These are phyloP conservation scores for Gynostemma pentaphyllum DNA, from an alignment of 306 rosid species.

Conservation along the genomic window DNA sequence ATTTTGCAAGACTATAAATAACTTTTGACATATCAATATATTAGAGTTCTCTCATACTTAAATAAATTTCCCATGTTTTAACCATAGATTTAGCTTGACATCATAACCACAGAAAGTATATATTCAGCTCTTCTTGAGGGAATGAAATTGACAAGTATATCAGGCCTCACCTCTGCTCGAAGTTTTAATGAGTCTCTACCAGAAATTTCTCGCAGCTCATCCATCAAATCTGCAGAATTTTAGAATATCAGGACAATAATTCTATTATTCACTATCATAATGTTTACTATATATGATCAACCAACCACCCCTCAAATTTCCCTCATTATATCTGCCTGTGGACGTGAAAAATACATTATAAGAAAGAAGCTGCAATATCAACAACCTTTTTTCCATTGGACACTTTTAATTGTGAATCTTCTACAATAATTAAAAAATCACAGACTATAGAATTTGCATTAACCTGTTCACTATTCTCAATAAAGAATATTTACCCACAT, in stretches of 20 bases:
- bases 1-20: too few relatives aligned
- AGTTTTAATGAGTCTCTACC: constrained; percentile 67
- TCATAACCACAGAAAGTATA: too few relatives aligned
- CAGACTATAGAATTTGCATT: neutral
- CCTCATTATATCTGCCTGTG: neutral
- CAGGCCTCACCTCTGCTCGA: constrained; percentile 73
- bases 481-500: neutral
- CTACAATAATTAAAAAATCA: neutral
- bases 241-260: neutral
- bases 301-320: neutral
- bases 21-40: too few relatives aligned
- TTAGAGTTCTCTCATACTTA: too few relatives aligned
- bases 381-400: neutral
- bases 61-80: too few relatives aligned
- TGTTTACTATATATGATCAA: neutral
- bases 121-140: neutral
- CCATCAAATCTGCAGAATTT: constrained; percentile 49
- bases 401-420: neutral
- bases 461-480: neutral
- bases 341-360: neutral
- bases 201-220: constrained; percentile 65
- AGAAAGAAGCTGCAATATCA: neutral
- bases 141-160: neutral
- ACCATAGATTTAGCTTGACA: too few relatives aligned
- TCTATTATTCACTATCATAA: neutral